Evolutionary conservation across 2,329 filamentous ascomycete genomes (phyloP), one percentile per base, ranked within the genome.

Genomic region (Proliferodiscus dingleyae): DNA sequence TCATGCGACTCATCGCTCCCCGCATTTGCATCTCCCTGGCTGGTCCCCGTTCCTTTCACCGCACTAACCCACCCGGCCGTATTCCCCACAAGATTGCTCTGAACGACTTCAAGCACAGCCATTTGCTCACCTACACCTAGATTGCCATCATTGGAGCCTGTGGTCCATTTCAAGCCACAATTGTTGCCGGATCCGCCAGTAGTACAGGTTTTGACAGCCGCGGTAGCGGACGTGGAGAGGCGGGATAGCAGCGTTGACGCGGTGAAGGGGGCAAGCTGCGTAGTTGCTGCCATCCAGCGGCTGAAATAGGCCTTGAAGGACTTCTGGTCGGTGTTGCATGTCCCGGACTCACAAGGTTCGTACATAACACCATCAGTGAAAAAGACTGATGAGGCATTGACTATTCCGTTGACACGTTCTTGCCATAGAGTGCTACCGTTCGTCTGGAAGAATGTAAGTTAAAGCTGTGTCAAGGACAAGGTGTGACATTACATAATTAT

Each of bases 101-200:
- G 62, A 41, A 80, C 74, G 7, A 84, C 71, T 53, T 86, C 81
- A 61, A 87, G 67, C 4, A 77, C 81, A 1, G 78, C 72, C 83
- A 87, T 87, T 64, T 87, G 82, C 62, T 86, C 81, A 3, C 83
- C 83, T 1, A 86, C 75, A 3, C 83, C 83, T 1, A 71, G 72
- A 7, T 70, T 71, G 18, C 77, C 77, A 60, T 86, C 81, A n/a
- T 66, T 66, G 5, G 61, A 66, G 1, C 43, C 51, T 42, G 74
- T 71, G 28, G 73, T 74, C 80, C 81, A 85, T 47, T 73, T 74
- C 39, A 81, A 60, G 5, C 81, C 79, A 55, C 80, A 85, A 70
- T 80, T 73, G 21, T 71, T 73, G 3, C 73, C 70, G 50, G 78
- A 80, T 21, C 58, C 52, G 11, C 79, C 80, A 21, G 78, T 81